phyloP scores from a whole-genome alignment of 768 basidiomycete species.

The Asterophora lycoperdoides region DNA sequence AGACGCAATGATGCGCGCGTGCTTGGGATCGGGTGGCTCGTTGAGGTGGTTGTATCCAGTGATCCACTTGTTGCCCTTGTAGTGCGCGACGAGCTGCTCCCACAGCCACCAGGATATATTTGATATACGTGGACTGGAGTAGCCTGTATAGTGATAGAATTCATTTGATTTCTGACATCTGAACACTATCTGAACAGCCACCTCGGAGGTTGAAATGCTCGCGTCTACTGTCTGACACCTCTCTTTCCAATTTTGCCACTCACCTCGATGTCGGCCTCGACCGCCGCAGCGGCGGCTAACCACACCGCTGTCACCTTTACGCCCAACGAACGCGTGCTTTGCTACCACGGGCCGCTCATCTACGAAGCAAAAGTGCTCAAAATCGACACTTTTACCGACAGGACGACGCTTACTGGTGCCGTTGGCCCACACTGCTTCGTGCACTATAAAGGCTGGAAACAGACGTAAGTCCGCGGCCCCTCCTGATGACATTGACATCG shows the following conservation, averaged over 20 bases:
- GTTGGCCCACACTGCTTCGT: constrained; percentile 87
- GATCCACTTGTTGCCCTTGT: constrained; percentile 76
- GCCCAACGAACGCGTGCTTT: constrained; percentile 77
- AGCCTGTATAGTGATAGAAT: constrained; percentile 1
- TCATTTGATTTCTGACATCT: neutral
- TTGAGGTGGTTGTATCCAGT: constrained; percentile 86
- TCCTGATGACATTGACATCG: neutral
- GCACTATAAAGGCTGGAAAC: constrained; percentile 99
- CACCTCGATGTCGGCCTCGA: constrained; percentile 22
- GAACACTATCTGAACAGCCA: neutral
- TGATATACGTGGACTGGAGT: no score
- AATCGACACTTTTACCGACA: constrained; percentile 58
- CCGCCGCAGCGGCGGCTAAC: constrained; percentile 12
- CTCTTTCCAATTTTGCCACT: neutral
- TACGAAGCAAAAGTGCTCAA: constrained; percentile 94
- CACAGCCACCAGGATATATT: no score
- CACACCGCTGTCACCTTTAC: constrained; percentile 34
- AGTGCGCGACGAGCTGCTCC: constrained; percentile 70
- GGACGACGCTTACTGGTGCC: constrained; percentile 51
- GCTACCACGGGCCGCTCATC: constrained; percentile 92
- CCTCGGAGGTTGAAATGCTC: constrained; percentile 12
- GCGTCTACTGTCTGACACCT: neutral
- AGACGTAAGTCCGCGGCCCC: constrained; percentile 57
- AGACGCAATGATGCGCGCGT: constrained; percentile 60
- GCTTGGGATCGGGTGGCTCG: constrained; percentile 72